Evolutionary conservation across 148 eudicot genomes (phyloP).

Genomic region (Fagopyrum esculentum): DNA sequence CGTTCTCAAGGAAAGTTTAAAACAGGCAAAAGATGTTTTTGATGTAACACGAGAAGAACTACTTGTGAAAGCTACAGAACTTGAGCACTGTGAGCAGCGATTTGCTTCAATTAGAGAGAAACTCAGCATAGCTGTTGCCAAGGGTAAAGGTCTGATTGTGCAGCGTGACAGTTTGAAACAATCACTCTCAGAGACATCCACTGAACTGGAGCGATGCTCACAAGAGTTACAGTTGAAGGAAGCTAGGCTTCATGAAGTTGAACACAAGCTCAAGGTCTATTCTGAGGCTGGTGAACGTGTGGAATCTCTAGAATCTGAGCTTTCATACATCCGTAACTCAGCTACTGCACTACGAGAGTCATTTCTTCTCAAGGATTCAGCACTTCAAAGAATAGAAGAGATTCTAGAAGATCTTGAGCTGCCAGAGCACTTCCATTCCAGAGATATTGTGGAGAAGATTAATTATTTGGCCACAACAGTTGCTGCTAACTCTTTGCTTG

Average conservation of each 20-base stretch:
- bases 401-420: slow-evolving; percentile 87
- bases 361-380: slow-evolving; percentile 84
- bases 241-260: slow-evolving; percentile 66
- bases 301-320: slow-evolving; percentile 99
- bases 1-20: slow-evolving; percentile 59
- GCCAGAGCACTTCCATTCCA: slow-evolving; percentile 77
- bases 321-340: slow-evolving; percentile 94
- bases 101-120: slow-evolving; percentile 86
- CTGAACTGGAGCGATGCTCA: slow-evolving; percentile 60
- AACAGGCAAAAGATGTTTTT: slow-evolving; percentile 36
- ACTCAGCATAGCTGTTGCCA: slow-evolving; percentile 88
- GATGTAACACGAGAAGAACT: slow-evolving; percentile 35
- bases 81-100: slow-evolving; percentile 88
- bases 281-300: slow-evolving; percentile 96
- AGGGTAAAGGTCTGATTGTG: slow-evolving; percentile 92
- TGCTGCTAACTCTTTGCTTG: slow-evolving; percentile 48
- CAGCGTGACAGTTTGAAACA: slow-evolving; percentile 95
- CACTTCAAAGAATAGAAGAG: slow-evolving; percentile 93
- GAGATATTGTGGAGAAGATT: slow-evolving; percentile 74
- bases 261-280: slow-evolving; percentile 74
- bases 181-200: slow-evolving; percentile 72
- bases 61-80: slow-evolving; percentile 54
- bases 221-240: slow-evolving; percentile 73
- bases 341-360: slow-evolving; percentile 94
- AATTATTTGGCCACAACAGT: slow-evolving; percentile 79